phyloP scores from a whole-genome alignment of 257 asterid genomes.

The Plantago ovata region DNA sequence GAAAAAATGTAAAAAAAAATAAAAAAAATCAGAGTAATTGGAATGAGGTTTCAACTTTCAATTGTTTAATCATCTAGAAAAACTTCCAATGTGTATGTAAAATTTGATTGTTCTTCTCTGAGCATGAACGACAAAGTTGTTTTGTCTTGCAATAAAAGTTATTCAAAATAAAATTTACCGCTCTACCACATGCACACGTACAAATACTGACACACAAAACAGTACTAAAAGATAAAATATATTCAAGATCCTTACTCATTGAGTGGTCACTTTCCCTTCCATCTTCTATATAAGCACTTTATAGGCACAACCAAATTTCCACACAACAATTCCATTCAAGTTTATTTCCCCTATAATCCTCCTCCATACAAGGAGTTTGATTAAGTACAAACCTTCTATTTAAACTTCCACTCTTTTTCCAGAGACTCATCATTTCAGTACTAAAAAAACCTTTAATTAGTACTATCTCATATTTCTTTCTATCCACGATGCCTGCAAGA shows the following conservation, averaged over 20 bases:
- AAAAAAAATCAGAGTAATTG: no score
- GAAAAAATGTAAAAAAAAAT: no score
- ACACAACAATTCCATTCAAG: slow-evolving; percentile 27
- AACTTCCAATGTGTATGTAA: neutral
- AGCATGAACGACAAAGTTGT: slow-evolving; percentile 14
- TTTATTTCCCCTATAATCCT: slow-evolving; percentile 18
- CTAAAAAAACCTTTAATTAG: no score
- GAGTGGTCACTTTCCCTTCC: slow-evolving; percentile 44
- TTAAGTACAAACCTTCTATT: slow-evolving; percentile 9
- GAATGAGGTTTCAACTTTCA: no score
- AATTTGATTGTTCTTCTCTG: neutral
- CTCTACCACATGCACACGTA: slow-evolving; percentile 4
- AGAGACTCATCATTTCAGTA: neutral
- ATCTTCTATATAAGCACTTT: slow-evolving; percentile 43
- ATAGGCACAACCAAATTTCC: slow-evolving; percentile 18
- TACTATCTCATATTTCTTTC: neutral
- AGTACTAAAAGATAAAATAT: no score
- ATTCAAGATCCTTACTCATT: slow-evolving; percentile 17
- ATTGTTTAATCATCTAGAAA: no score
- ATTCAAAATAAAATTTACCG: slow-evolving; percentile 20
- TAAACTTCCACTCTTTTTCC: slow-evolving; percentile 11
- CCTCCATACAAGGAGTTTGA: slow-evolving; percentile 29
- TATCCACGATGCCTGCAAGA: slow-evolving; percentile 47
- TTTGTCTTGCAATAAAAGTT: slow-evolving; percentile 16
- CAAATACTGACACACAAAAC: slow-evolving; percentile 13